Percentiles rank a stretch among this genome's conserved stretches.
These are phyloP conservation scores for Zymoseptoria brevis DNA, from an alignment of 2,329 filamentous ascomycete species.

Conservation along the genomic window DNA sequence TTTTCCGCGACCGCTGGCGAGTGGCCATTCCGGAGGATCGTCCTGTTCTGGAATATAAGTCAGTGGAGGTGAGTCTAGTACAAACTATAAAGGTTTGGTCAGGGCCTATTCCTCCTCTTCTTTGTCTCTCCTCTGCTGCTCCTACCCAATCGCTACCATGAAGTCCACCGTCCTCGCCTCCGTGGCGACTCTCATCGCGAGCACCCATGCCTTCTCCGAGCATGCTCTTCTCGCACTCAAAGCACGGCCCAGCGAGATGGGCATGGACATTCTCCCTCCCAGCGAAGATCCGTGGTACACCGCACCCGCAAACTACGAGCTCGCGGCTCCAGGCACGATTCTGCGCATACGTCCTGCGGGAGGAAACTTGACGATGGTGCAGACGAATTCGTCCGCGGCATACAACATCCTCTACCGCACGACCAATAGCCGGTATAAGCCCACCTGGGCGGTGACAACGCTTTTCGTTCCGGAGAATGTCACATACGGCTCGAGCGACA, in stretches of 20 bases:
- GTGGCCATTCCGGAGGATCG: neutral
- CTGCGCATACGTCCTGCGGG: constrained; percentile 28
- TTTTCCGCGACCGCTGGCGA: neutral
- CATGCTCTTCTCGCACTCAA: constrained; percentile 9
- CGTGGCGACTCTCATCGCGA: constrained; percentile 2
- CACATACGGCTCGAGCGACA: constrained; percentile 8
- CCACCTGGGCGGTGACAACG: constrained; percentile 25
- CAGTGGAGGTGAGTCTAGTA: neutral
- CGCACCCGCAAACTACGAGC: constrained; percentile 23
- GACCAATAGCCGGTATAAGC: constrained; percentile 19
- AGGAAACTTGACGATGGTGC: constrained; percentile 23
- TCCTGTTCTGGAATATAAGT: neutral
- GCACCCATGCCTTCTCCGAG: constrained; percentile 8
- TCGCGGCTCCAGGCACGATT: constrained; percentile 27
- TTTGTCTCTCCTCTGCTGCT: neutral
- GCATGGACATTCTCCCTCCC: constrained; percentile 23
- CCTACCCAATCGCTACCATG: constrained; percentile 3
- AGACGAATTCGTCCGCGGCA: constrained; percentile 21
- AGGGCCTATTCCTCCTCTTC: neutral
- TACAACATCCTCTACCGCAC: constrained; percentile 26
- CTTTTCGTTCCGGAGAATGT: constrained; percentile 17
- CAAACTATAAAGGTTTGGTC: neutral
- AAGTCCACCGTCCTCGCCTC: constrained; percentile 2
- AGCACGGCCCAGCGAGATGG: constrained; percentile 3
- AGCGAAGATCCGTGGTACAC: constrained; percentile 33